Base-by-base conservation (phyloP, 2,329 filamentous ascomycete genomes). In the Fusarium dlaminii region DNA sequence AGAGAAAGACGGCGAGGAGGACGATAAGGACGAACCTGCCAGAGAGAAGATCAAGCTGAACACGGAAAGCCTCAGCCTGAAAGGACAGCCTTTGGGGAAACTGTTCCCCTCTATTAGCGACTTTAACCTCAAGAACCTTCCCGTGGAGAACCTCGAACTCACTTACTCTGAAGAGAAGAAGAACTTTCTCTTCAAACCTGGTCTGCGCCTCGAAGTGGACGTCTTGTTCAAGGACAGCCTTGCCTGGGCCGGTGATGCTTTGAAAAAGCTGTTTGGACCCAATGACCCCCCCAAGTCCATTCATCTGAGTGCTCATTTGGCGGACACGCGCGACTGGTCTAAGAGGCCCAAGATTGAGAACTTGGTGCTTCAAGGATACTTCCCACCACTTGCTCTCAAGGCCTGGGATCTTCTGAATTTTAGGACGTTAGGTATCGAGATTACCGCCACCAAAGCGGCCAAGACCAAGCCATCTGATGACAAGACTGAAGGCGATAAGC, bases 401-500 rank as follows among this genome's bases (percentile, higher is more conserved):
- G 34, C 13, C 12, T 55, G 51, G 51, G 51, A 55, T 39, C 24
- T 55, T 0, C 9, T 40, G 2, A 40, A 29, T 14, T 55, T 40
- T 1, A 3, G 37, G 14, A 55, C 51, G 20, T 20, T 40, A 8
- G 36, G 51, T 29, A 12, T 40, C 2, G 51, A 40, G 27, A 40
- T 40, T 8, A 40, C 27, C 22, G 36, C 51, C 5, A 40, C 36
- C 20, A 40, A 30, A n/a, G 36, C 20, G 51, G 3, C 20, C 9
- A 29, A 7, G 6, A 12, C 29, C 24, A 40, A 55, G 20, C 14
- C 20, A 11, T n/a, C 24, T 0, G 7, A 17, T 4, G 36, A 40
- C 0, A 5, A 55, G 0, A 0, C 9, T 0, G 5, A 48, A 22
- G 20, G 20, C 1, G 9, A 29, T 29, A 22, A 48, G 13, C 6